Base-by-base conservation (phyloP, 257 asterid genomes). In the Petunia axillaris region DNA sequence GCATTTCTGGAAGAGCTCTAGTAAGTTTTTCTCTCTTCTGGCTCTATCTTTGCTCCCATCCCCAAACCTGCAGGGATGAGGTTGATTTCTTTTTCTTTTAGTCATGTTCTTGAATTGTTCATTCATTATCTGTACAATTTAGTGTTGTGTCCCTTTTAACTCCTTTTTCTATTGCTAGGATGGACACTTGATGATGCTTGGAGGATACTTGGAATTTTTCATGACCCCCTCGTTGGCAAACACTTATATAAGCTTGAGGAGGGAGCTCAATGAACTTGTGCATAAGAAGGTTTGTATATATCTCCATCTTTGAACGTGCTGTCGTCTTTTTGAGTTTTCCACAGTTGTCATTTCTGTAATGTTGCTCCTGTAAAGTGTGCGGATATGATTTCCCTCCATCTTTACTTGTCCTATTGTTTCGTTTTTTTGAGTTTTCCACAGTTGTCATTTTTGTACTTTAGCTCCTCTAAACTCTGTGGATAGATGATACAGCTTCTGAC, bases 101-200 rank as follows among this genome's bases (percentile, higher is more conserved):
- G 75, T 78, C 66, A 54, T 37, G 77, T 50, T 59, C 57, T 79
- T 76, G 71, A 65, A 11, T 35, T 36, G n/a, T 71, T 52, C 55
- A 44, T 48, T 25, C 38, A n/a, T 50, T 38, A 16, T 65, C 46
- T 35, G 78, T 73, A 53, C 66, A 40, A 41, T 82, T 84, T 36
- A 67, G 4, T 79, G 81, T 84, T 63, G 63, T 40, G 46, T 76
- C 63, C 9, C 70, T 64, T 83, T 84, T 68, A 59, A 76, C 81
- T 67, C 75, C 39, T 57, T 38, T 79, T 75, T 78, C 83, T 43
- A 80, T 70, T 76, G 81, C 16, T 85, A 94, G 98, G 96, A 94
- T 73, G 98, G 97, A 76, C 92, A 94, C 87, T 78, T 94, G 90
- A 93, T 90, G 91, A 94, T 94, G 98, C 86, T 94, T 81, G 92